Evolutionary conservation across 2,329 filamentous ascomycete species (phyloP).

Genomic region (Xylariaceae sp.): DNA sequence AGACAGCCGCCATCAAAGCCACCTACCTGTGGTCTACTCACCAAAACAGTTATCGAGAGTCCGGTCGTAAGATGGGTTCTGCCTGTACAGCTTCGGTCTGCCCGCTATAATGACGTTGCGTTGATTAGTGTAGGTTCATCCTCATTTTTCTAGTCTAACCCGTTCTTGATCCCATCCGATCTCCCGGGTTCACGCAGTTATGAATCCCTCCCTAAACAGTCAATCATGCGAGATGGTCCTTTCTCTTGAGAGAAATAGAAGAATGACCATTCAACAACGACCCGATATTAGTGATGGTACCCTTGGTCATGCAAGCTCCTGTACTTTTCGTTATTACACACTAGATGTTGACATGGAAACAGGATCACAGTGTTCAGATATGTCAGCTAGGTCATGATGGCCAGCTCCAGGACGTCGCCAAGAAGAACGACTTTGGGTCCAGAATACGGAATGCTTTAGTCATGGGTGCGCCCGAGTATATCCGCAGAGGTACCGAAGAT

Average conservation of each 20-base stretch:
- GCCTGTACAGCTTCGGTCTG: constrained; percentile 74
- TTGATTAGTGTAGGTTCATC: constrained; percentile 71
- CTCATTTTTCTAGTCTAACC: not conserved
- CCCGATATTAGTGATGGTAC: not conserved
- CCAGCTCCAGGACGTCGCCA: constrained; percentile 74
- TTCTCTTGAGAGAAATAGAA: not conserved
- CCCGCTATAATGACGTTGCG: constrained; percentile 76
- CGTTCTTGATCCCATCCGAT: constrained; percentile 1
- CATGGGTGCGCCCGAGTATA: constrained; percentile 60
- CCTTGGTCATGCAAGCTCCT: not conserved
- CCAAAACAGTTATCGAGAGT: constrained; percentile 76
- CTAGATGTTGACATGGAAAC: constrained; percentile 12
- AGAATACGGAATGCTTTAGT: constrained; percentile 79
- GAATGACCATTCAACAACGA: not conserved
- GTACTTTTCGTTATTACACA: constrained; percentile 9
- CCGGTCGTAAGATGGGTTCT: constrained; percentile 77
- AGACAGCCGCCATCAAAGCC: constrained; percentile 38
- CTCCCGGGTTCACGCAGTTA: constrained; percentile 21
- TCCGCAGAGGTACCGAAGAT: constrained; percentile 34
- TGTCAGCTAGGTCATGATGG: constrained; percentile 72
- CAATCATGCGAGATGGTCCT: not conserved
- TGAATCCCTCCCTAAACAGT: not conserved
- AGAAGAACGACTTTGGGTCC: constrained; percentile 76
- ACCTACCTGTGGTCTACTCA: constrained; percentile 71
- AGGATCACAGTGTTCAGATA: constrained; percentile 81